Evolutionary conservation across 1,284 basidiomycete genomes (phyloP).

Genomic region (Puccinia triticina): DNA sequence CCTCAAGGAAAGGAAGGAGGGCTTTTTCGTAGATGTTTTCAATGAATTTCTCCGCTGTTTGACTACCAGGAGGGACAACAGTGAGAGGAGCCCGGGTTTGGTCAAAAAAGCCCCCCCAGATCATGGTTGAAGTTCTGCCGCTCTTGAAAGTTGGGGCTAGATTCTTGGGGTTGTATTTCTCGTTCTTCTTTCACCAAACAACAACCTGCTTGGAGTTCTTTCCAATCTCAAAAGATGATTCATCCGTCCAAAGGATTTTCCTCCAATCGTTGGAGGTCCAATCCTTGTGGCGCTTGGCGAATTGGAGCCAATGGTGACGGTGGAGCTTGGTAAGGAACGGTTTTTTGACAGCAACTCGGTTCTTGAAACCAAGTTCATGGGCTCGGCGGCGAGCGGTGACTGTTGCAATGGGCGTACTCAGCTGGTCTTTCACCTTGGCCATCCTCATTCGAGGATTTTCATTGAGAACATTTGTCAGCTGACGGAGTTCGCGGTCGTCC

Average conservation of each 20-base stretch:
- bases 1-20: background rate
- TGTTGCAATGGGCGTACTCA: background rate
- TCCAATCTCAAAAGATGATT: too few relatives aligned
- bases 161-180: background rate
- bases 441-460: background rate
- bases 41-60: background rate
- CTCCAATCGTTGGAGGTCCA: too few relatives aligned
- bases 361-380: background rate
- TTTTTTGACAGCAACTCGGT: constrained; percentile 4
- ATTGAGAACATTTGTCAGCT: background rate
- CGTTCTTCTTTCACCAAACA: background rate
- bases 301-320: background rate
- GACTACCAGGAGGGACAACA: background rate
- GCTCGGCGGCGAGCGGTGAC: background rate
- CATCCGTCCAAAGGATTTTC: too few relatives aligned
- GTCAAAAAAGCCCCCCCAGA: constrained; percentile 14
- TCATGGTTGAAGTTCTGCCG: too few relatives aligned
- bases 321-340: background rate
- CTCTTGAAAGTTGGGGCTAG: background rate
- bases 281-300: too few relatives aligned
- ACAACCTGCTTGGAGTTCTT: background rate
- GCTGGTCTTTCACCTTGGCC: background rate
- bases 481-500: background rate
- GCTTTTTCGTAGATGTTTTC: background rate
- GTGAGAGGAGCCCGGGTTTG: background rate